A percentile compares a stretch with the other conserved stretches of the same genome.
These are phyloP conservation scores for Aspergillus floridensis DNA, from an alignment of 2,329 filamentous ascomycete genomes.

Conservation along the genomic window DNA sequence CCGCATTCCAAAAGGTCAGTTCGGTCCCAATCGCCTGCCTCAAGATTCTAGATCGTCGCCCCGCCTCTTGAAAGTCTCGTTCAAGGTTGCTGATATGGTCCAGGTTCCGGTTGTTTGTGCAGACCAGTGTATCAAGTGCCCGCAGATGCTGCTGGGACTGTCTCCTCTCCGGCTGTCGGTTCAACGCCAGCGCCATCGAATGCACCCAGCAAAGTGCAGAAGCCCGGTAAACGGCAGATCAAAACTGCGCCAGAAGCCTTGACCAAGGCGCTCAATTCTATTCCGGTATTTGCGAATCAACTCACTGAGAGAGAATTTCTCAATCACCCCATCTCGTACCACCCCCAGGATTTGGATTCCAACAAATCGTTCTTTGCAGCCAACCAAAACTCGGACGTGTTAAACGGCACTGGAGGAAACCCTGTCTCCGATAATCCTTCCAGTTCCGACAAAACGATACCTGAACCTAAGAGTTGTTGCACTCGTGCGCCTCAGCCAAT, in stretches of 20 bases:
- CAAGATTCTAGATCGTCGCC: neutral
- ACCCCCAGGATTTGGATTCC: slow-evolving; percentile 3
- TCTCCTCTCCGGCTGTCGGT: slow-evolving; percentile 13
- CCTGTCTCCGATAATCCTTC: neutral
- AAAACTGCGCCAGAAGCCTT: slow-evolving; percentile 36
- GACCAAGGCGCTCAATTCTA: slow-evolving; percentile 32
- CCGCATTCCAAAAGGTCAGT: slow-evolving; percentile 43
- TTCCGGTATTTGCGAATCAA: slow-evolving; percentile 24
- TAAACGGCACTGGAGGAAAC: neutral
- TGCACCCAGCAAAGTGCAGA: slow-evolving; percentile 36
- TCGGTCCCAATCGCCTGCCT: neutral
- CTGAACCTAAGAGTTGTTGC: slow-evolving; percentile 25
- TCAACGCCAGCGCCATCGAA: slow-evolving; percentile 22
- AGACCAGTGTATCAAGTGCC: slow-evolving; percentile 42
- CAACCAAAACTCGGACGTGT: neutral
- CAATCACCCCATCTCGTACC: slow-evolving; percentile 12
- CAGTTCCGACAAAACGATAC: neutral
- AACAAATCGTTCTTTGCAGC: slow-evolving; percentile 1
- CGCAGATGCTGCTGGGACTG: slow-evolving; percentile 22
- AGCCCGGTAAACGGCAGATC: slow-evolving; percentile 33
- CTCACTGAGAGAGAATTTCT: slow-evolving; percentile 20
- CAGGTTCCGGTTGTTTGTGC: slow-evolving; percentile 43
- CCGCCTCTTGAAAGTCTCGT: neutral
- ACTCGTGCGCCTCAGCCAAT: slow-evolving; percentile 20
- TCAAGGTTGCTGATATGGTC: neutral